Evolutionary conservation across 257 asterid species (phyloP).

Genomic region (Scutellaria baicalensis): DNA sequence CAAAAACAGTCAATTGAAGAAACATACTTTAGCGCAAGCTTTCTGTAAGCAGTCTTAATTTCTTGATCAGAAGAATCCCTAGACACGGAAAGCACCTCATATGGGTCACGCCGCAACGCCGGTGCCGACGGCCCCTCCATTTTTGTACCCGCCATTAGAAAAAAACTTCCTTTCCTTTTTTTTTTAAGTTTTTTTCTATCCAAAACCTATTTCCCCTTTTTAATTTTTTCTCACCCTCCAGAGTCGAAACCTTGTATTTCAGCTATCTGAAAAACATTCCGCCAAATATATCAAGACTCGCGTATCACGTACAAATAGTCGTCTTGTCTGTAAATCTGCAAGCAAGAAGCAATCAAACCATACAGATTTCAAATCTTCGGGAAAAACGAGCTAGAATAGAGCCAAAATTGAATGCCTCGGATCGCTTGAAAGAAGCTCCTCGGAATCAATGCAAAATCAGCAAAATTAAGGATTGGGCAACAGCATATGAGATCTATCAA

Average conservation of each 20-base stretch:
- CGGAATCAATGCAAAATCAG: slow-evolving; percentile 8
- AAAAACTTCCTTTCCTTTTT: slow-evolving; percentile 10
- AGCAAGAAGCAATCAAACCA: slow-evolving; percentile 18
- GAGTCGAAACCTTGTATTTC: background rate
- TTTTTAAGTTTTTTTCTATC: background rate
- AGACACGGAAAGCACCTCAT: slow-evolving; percentile 82
- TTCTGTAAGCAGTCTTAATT: slow-evolving; percentile 92
- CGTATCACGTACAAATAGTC: slow-evolving; percentile 9
- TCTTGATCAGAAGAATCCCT: slow-evolving; percentile 95
- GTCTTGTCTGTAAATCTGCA: slow-evolving; percentile 39
- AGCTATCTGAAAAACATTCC: slow-evolving; percentile 20
- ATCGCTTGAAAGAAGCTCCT: slow-evolving; percentile 11
- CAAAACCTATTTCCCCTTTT: background rate
- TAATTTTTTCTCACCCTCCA: background rate
- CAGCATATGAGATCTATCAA: slow-evolving; percentile 18
- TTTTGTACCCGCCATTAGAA: slow-evolving; percentile 51
- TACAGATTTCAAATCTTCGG: slow-evolving; percentile 12
- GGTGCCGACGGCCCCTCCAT: slow-evolving; percentile 81
- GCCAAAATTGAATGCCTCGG: slow-evolving; percentile 25
- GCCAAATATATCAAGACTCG: background rate
- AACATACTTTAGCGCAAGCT: slow-evolving; percentile 94
- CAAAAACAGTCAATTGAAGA: background rate
- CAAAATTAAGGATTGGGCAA: slow-evolving; percentile 2
- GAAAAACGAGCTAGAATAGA: slow-evolving; percentile 19
- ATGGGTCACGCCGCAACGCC: slow-evolving; percentile 76